These are phyloP conservation scores for Ramularia endophylla DNA, from an alignment of 2,329 filamentous ascomycete genomes.

Conservation along the genomic window DNA sequence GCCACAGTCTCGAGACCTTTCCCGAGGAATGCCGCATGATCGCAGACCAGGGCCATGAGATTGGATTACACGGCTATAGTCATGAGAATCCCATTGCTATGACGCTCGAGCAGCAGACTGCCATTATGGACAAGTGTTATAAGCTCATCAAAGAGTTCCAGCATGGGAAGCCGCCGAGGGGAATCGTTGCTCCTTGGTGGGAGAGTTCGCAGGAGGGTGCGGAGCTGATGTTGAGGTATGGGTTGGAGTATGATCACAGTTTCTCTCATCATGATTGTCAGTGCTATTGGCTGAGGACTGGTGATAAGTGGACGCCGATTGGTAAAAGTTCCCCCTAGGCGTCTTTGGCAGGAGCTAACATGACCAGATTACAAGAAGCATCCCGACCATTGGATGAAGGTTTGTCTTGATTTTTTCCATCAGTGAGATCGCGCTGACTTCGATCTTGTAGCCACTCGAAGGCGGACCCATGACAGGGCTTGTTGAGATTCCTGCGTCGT, in stretches of 20 bases:
- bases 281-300: constrained; percentile 58
- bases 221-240: constrained; percentile 59
- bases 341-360: neutral
- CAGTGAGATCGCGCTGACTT: no score
- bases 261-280: constrained; percentile 62
- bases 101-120: constrained; percentile 68
- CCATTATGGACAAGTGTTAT: constrained; percentile 70
- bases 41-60: constrained; percentile 59
- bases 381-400: constrained; percentile 48
- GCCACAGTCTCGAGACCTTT: constrained; percentile 60
- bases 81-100: constrained; percentile 69
- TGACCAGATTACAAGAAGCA: constrained; percentile 52
- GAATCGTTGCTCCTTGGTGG: constrained; percentile 72
- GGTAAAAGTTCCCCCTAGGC: no score
- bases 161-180: constrained; percentile 62
- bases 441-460: constrained; percentile 44
- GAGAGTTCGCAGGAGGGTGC: constrained; percentile 64
- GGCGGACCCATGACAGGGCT: constrained; percentile 56
- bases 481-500: constrained; percentile 60
- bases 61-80: constrained; percentile 65
- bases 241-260: constrained; percentile 64
- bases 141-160: constrained; percentile 64
- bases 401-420: no score
- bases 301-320: constrained; percentile 62
- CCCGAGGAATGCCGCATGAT: constrained; percentile 59